Evolutionary conservation across 345 rosid genomes (phyloP), one percentile per base, ranked within the genome.

Genomic region (Dipteronia dyeriana): DNA sequence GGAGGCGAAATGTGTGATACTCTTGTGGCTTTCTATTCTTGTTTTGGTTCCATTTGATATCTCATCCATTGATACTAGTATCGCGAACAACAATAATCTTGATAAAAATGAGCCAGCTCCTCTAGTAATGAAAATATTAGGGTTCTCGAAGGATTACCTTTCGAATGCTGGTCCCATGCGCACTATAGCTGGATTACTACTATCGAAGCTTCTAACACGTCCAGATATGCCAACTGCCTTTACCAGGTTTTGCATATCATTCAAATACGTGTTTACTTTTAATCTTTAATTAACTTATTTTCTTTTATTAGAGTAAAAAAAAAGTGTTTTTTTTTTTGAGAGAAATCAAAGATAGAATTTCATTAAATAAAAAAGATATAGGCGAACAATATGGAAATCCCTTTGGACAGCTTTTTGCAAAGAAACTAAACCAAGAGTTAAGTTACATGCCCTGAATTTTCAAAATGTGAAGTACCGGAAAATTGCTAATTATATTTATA

Each of bases 111-210:
- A 91, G 78, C 84, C 86, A 17, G 83, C 94, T 76, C 98, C 97
- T 43, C 82, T 94, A 72, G 99, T 89, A 23, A 75, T 87, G 88
- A 92, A 87, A 90, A 85, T 92, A 29, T 64, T 94, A 59, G 84
- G 88, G 74, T 90, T 91, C 73, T 96, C 90, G 73, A 94, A 89
- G 89, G 97, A 94, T 79, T 94, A 93, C 80, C 97, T 96, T 59
- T 88, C 97, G 2, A 90, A 56, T 86, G 89, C 99, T 3, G 99
- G 98, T 59, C 97, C 99, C 2, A 96, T 96, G 99, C 92, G 98
- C 10, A 87, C 88, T 66, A 94, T 96, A 60, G 87, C 98, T 2
- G 98, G 95, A 71, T 85, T 96, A 81, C 86, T 96, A 25, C 92
- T 96, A 49, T 89, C 97, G 1, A 92, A 78, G 91, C 99, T 96